Evolutionary conservation across 192 early-diverging fungal genomes (phyloP), one percentile per base, ranked within the genome.

Genomic region (Endogone sp.): DNA sequence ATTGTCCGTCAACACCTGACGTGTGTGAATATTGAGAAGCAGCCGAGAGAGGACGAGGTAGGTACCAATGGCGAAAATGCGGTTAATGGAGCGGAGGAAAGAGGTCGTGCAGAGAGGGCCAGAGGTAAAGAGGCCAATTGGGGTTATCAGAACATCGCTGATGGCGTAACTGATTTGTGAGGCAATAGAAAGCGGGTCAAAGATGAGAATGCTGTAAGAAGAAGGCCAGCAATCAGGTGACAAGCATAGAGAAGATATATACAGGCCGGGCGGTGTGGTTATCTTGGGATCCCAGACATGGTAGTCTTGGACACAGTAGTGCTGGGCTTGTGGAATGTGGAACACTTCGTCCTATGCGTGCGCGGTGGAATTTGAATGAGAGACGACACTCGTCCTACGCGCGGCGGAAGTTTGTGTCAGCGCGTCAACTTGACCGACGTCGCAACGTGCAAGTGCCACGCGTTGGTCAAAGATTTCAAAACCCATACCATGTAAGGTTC

Each of bases 251-350:
- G 0, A 49, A 31, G 24, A 24, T 6, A 86, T 69, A 74, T 91
- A 99, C 84, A 97, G 84, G 13, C 95, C 97, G 23, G 97, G 95
- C 44, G 95, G 97, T n/a, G 97, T 99, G 0, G 97, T 99, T 26
- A 99, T 74, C 72, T 95, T 99, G n/a, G 90, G 89, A 71, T 98
- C 91, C 91, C 93, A 98, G 26, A 71, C 76, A 54, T 49, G 63
- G 71, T 83, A 98, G 56, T 85, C 74, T 22, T 89, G 90, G 2
- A 62, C 23, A 68, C 94, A 95, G 82, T 96, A 98, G 23, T 70
- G 80, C 71, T 94, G 92, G 21, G 94, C 93, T 76, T 99, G 97
- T 22, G 89, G 88, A 22, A 97, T 71, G 74, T 99, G 97, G 79
- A 97, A 99, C 25, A 91, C 84, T 74, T 99, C 97, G 77, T 99